Conservation (phyloP, 2,329 filamentous ascomycete species). For the Diaporthe capsici region DNA sequence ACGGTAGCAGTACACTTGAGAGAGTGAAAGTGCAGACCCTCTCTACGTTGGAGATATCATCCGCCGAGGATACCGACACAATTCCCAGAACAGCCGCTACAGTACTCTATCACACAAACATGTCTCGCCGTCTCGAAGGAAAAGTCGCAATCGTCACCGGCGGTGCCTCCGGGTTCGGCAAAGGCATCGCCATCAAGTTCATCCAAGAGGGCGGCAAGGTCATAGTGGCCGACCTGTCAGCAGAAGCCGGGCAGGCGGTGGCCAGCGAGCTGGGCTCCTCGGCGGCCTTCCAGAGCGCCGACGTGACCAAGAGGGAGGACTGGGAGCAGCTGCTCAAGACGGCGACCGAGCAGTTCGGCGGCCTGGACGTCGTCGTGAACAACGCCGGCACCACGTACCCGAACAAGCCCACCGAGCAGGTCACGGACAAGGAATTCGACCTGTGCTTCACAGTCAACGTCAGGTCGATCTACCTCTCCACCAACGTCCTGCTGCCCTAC, state of each 20-base stretch:
- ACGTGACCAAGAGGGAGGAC: constrained; percentile 67
- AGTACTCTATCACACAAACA: not conserved
- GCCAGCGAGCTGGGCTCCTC: constrained; percentile 58
- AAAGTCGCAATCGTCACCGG: constrained; percentile 72
- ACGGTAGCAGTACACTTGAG: not conserved
- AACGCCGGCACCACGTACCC: constrained; percentile 72
- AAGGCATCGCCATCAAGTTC: constrained; percentile 62
- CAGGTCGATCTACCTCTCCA: constrained; percentile 74
- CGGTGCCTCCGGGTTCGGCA: constrained; percentile 69
- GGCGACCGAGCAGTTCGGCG: constrained; percentile 61
- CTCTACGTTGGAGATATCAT: not conserved
- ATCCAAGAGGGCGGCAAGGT: constrained; percentile 44
- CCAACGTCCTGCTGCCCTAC: constrained; percentile 71
- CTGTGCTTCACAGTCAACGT: constrained; percentile 78
- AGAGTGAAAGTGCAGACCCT: not conserved
- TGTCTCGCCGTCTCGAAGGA: constrained; percentile 57
- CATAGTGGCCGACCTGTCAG: constrained; percentile 63
- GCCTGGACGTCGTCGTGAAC: constrained; percentile 72
- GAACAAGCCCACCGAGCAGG: constrained; percentile 74
- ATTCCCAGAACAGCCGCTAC: not conserved
- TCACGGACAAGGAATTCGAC: constrained; percentile 77
- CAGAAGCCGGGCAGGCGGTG: constrained; percentile 59
- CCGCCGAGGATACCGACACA: not conserved
- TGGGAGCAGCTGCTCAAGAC: constrained; percentile 66
- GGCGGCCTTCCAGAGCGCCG: constrained; percentile 55